Evolutionary conservation across 2,329 filamentous ascomycete genomes (phyloP).

Genomic region (Talaromyces sp.): DNA sequence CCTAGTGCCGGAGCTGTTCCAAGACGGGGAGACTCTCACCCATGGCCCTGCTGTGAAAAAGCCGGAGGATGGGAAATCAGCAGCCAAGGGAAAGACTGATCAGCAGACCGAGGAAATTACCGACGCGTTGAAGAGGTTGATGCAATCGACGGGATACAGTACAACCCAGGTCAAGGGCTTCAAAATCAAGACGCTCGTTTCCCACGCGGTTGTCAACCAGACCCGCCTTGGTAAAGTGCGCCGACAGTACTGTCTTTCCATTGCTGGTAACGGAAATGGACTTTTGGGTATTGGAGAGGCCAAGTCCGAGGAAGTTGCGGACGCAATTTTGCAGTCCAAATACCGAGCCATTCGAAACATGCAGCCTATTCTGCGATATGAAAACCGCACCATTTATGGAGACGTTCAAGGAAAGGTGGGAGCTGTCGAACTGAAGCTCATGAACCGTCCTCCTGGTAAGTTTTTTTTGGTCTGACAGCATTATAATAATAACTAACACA

Average conservation of each 20-base stretch:
- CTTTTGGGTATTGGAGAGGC: conserved; percentile 83
- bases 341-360: conserved; percentile 85
- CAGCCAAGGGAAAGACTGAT: conserved; percentile 18
- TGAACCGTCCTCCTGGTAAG: conserved; percentile 80
- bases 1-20: conserved; percentile 48
- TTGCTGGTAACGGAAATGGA: conserved; percentile 83
- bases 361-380: conserved; percentile 85
- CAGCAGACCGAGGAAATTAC: conserved; percentile 26
- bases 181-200: conserved; percentile 66
- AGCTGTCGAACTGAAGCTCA: conserved; percentile 77
- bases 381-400: conserved; percentile 86
- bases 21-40: conserved; percentile 31
- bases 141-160: conserved; percentile 52
- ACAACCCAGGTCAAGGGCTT: conserved; percentile 46
- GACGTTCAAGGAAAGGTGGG: conserved; percentile 78
- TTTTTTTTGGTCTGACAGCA: conserved; percentile 1
- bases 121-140: conserved; percentile 44
- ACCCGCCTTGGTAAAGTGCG: conserved; percentile 92
- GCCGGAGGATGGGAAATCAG: conserved; percentile 20
- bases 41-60: conserved; percentile 16
- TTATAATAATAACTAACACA: neutral
- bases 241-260: conserved; percentile 66
- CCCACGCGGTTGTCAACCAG: conserved; percentile 77
- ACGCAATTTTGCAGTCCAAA: conserved; percentile 66
- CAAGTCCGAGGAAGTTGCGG: conserved; percentile 69